Conservation (phyloP, 1,284 basidiomycete species). For the Trichosporon asahii region DNA sequence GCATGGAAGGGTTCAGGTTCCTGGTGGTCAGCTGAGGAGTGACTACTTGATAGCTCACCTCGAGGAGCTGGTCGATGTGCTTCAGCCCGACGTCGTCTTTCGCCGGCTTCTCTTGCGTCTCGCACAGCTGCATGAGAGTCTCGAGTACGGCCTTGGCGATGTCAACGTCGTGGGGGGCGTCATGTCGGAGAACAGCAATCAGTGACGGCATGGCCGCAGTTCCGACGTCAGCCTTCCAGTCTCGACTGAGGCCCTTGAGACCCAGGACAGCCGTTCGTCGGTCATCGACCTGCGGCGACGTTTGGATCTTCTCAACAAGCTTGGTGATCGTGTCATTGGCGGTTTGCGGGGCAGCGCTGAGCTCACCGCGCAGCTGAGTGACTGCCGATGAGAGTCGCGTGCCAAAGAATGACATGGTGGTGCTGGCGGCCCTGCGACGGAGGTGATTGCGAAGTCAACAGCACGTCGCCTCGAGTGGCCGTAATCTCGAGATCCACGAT, state of each 20-base stretch:
- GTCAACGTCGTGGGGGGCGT: constrained; percentile 82
- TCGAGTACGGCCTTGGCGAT: constrained; percentile 86
- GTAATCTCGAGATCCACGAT: constrained; percentile 7
- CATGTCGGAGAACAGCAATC: constrained; percentile 74
- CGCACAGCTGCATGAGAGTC: constrained; percentile 62
- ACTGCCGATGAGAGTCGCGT: constrained; percentile 48
- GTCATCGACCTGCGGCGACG: constrained; percentile 80
- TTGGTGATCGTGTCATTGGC: constrained; percentile 78
- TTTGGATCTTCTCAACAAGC: constrained; percentile 82
- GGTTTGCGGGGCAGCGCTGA: constrained; percentile 61
- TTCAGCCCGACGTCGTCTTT: constrained; percentile 54
- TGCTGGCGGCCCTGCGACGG: not conserved
- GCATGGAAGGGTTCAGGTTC: constrained; percentile 66
- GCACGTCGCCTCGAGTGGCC: not conserved
- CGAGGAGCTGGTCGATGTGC: constrained; percentile 52
- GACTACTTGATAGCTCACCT: constrained; percentile 23
- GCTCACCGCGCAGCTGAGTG: constrained; percentile 49
- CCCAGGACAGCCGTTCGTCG: constrained; percentile 85
- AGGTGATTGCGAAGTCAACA: not conserved
- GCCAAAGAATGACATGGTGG: constrained; percentile 27
- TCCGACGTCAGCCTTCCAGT: constrained; percentile 85
- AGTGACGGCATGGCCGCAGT: constrained; percentile 69
- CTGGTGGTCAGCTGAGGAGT: constrained; percentile 24
- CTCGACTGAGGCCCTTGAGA: constrained; percentile 84
- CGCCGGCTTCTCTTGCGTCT: constrained; percentile 49